Percentiles rank a stretch among this genome's conserved stretches.
phyloP scores from a whole-genome alignment of 108 stramenopile species.

The Pseudonitzschia multiseries region DNA sequence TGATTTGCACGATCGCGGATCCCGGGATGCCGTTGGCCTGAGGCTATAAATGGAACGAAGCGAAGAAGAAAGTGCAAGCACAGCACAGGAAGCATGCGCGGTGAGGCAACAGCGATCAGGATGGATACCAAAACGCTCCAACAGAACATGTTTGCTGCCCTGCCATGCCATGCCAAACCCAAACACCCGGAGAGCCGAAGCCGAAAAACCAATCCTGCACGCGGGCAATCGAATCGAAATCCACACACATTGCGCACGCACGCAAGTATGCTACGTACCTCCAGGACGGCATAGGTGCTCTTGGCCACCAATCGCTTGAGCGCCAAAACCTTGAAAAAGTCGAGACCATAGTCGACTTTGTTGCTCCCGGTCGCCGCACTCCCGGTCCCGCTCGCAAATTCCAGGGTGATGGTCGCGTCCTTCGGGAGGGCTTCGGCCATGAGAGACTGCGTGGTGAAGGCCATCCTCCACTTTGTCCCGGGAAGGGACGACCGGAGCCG shows the following conservation, averaged over 20 bases:
- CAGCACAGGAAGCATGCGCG: no score
- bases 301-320: slow-evolving; percentile 60
- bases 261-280: slow-evolving; percentile 31
- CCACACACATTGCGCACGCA: no score
- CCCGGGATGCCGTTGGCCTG: not conserved
- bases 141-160: no score
- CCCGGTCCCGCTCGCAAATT: slow-evolving; percentile 35
- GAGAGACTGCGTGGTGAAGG: slow-evolving; percentile 51
- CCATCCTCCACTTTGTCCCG: slow-evolving; percentile 59
- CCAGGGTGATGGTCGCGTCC: slow-evolving; percentile 54
- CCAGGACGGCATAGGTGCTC: slow-evolving; percentile 62
- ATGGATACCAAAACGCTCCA: no score
- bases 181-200: no score
- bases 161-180: no score
- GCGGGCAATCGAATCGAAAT: no score
- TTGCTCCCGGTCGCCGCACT: slow-evolving; percentile 26
- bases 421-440: slow-evolving; percentile 47
- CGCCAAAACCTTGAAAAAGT: slow-evolving; percentile 62
- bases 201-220: no score
- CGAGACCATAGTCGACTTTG: slow-evolving; percentile 54
- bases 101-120: no score
- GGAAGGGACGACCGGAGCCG: slow-evolving; percentile 41
- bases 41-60: not conserved
- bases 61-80: not conserved
- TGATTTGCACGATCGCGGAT: slow-evolving; percentile 5